Base-by-base conservation (phyloP, 2,329 filamentous ascomycete species). In the Calcarisporium arbuscula region DNA sequence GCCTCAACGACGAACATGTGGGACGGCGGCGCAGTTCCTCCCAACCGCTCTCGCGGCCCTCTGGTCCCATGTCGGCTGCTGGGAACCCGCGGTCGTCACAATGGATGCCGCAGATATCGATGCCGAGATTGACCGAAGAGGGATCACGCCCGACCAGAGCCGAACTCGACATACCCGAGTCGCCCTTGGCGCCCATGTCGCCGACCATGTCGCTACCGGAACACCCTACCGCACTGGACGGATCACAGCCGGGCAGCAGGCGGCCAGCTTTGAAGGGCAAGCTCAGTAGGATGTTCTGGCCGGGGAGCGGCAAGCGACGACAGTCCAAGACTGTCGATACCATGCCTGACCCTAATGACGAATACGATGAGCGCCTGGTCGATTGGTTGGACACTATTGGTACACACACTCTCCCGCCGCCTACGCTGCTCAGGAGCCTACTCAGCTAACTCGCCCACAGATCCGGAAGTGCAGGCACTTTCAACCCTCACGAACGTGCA, bases 401-500 rank as follows among this genome's bases (percentile, higher is more conserved):
- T 62, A 49, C 34, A 52, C 15, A 4, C 8, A 12, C 34, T n/a
- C 22, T 16, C 16, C n/a, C n/a, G n/a, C n/a, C n/a, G n/a, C n/a
- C n/a, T n/a, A n/a, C n/a, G n/a, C n/a, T n/a, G 28, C 8, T 14
- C 19, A 11, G 19, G 22, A 33, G 22, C 9, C 12, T 6, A 11
- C 10, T 9, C 22, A 25, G 9, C 17, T 16, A 5, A n/a, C 9
- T 8, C 10, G 8, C 16, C 31, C 14, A 6, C 44, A 88, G 86
- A 94, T 49, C 85, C 86, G 27, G 85, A 94, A 61, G 80, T 94
- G 4, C 78, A 85, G 22, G 86, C 86, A 0, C 64, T 94, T 4
- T 86, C 85, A 0, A 90, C 85, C 11, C 72, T 94, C 8, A 94
- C 85, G 28, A 94, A 94, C 50, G 80, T 94, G 15, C 86, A 94